phyloP scores from a whole-genome alignment of 2,329 filamentous ascomycete genomes.

The Phialocephala subalpina region DNA sequence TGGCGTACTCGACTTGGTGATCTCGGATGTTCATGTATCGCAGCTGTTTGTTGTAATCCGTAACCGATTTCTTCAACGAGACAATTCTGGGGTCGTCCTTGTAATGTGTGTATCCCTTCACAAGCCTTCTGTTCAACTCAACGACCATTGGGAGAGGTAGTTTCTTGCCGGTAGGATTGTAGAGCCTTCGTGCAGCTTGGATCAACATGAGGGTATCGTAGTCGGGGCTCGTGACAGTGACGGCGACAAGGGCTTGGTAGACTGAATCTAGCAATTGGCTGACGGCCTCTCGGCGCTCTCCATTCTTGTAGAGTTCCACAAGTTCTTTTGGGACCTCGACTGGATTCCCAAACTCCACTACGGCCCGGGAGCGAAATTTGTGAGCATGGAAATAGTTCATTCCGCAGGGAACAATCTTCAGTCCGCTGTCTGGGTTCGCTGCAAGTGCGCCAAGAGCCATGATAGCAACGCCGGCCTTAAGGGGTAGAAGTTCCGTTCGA shows the following conservation, averaged over 20 bases:
- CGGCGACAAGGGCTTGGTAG: slow-evolving; percentile 83
- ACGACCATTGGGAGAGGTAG: slow-evolving; percentile 91
- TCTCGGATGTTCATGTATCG: slow-evolving; percentile 88
- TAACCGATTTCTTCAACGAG: slow-evolving; percentile 76
- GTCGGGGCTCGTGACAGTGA: slow-evolving; percentile 91
- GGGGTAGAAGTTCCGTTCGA: slow-evolving; percentile 85
- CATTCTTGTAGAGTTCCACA: slow-evolving; percentile 84
- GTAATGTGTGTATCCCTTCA: slow-evolving; percentile 91
- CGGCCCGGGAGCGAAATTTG: slow-evolving; percentile 95
- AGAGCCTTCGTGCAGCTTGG: slow-evolving; percentile 90
- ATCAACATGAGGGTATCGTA: slow-evolving; percentile 97
- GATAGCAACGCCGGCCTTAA: slow-evolving; percentile 96
- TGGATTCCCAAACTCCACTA: slow-evolving; percentile 92
- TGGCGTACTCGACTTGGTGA: slow-evolving; percentile 93
- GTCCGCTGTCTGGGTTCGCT: slow-evolving; percentile 78
- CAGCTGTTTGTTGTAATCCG: slow-evolving; percentile 86
- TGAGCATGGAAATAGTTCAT: slow-evolving; percentile 99
- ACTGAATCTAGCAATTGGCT: slow-evolving; percentile 85
- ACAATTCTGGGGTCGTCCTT: slow-evolving; percentile 89
- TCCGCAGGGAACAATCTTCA: slow-evolving; percentile 95
- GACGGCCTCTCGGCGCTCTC: slow-evolving; percentile 86
- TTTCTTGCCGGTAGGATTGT: slow-evolving; percentile 94
- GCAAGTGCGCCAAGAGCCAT: slow-evolving; percentile 95
- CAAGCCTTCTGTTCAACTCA: slow-evolving; percentile 89
- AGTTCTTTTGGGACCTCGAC: slow-evolving; percentile 85